Percentiles rank a stretch among this genome's conserved stretches.
Evolutionary conservation across 352 stramenopile species (phyloP).

Genomic region (Phytopythium litorale): DNA sequence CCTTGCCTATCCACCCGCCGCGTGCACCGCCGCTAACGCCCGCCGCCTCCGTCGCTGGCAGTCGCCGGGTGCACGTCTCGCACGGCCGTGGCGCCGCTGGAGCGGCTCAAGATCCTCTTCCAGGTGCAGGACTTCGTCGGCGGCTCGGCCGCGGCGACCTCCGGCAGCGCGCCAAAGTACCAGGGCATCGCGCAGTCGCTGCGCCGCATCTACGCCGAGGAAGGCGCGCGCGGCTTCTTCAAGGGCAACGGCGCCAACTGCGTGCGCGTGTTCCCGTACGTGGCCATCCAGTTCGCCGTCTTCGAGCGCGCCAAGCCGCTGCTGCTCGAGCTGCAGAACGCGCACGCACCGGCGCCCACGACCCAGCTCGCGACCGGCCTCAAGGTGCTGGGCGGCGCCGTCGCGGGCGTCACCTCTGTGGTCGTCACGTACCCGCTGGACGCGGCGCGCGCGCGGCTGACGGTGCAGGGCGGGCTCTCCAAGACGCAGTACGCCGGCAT

Average conservation of each 20-base stretch:
- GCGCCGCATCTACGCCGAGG: conserved; percentile 53
- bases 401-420: conserved; percentile 68
- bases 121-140: conserved; percentile 70
- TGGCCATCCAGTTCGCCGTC: conserved; percentile 71
- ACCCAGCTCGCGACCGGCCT: conserved; percentile 11
- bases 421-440: conserved; percentile 70
- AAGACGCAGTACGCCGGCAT: conserved; percentile 64
- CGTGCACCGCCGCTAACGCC: neutral
- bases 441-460: conserved; percentile 66
- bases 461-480: conserved; percentile 57
- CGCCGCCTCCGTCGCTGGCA: conserved; percentile 12
- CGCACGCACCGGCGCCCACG: conserved; percentile 20
- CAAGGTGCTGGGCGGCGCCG: conserved; percentile 52
- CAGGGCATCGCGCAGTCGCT: conserved; percentile 51
- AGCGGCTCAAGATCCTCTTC: conserved; percentile 79
- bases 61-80: conserved; percentile 68
- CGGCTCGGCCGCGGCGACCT: neutral
- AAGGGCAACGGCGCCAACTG: conserved; percentile 82
- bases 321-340: conserved; percentile 26
- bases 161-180: conserved; percentile 32
- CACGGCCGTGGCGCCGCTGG: conserved; percentile 63
- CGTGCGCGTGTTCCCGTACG: conserved; percentile 74
- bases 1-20: neutral
- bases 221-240: conserved; percentile 64
- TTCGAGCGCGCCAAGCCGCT: conserved; percentile 62